A percentile compares a stretch with the other conserved stretches of the same genome.
These are phyloP conservation scores for Trifolium repens DNA, from an alignment of 306 rosid species.

Conservation along the genomic window DNA sequence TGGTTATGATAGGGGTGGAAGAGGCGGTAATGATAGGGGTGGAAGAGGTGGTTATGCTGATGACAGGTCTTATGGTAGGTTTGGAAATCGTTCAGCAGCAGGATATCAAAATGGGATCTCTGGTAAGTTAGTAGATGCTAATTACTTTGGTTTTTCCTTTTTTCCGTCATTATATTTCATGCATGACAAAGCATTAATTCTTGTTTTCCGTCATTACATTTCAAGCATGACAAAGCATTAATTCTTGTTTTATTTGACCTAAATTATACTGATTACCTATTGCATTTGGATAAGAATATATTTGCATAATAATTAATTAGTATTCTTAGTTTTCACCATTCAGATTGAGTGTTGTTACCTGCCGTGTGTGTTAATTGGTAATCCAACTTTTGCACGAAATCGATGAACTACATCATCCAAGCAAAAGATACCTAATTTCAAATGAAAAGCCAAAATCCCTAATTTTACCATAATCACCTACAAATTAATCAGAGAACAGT, in stretches of 20 bases:
- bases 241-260: background rate
- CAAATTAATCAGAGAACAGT: background rate
- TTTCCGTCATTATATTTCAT: slow-evolving; percentile 21
- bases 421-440: background rate
- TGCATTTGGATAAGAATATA: background rate
- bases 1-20: slow-evolving; percentile 66
- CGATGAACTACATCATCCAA: slow-evolving; percentile 6
- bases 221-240: slow-evolving; percentile 6
- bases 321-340: slow-evolving; percentile 17
- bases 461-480: background rate
- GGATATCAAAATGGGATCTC: slow-evolving; percentile 77
- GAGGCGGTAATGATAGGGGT: slow-evolving; percentile 71
- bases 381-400: background rate
- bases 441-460: background rate
- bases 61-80: slow-evolving; percentile 85
- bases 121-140: slow-evolving; percentile 48
- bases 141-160: slow-evolving; percentile 23
- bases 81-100: slow-evolving; percentile 67
- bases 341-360: slow-evolving; percentile 23
- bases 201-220: slow-evolving; percentile 1
- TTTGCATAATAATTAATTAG: background rate
- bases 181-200: background rate
- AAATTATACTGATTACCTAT: slow-evolving; percentile 8
- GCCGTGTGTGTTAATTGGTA: background rate
- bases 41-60: slow-evolving; percentile 77